Conservation (phyloP, 2,329 filamentous ascomycete genomes). For the Colletotrichum navitas region DNA sequence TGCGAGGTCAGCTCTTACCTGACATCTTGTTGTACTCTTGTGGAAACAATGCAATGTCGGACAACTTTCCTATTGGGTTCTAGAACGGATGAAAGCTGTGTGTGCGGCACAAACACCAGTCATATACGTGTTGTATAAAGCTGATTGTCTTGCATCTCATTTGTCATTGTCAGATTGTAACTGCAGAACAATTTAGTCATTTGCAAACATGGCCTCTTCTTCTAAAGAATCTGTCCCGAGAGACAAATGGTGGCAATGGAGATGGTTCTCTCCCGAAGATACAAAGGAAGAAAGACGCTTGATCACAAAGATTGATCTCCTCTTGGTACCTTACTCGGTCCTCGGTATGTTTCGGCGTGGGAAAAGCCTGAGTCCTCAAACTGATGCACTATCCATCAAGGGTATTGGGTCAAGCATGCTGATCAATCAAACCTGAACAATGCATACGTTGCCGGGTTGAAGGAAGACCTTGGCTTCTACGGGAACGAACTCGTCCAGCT, state of each 20-base stretch:
- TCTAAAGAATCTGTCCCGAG: slow-evolving; percentile 1
- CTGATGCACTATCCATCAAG: too few species aligned
- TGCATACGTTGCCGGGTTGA: too few species aligned
- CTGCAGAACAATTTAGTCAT: neutral
- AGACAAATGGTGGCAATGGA: slow-evolving; percentile 53
- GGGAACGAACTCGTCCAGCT: too few species aligned
- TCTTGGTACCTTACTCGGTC: too few species aligned
- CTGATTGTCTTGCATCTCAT: too few species aligned
- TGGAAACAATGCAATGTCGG: slow-evolving; percentile 12
- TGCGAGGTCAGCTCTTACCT: neutral
- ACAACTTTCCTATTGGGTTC: neutral
- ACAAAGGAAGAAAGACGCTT: slow-evolving; percentile 46
- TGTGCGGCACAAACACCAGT: neutral
- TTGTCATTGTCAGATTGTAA: neutral
- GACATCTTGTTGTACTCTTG: neutral
- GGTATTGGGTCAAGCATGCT: too few species aligned
- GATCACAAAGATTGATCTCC: slow-evolving; percentile 61
- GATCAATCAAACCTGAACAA: too few species aligned
- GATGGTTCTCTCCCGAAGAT: slow-evolving; percentile 64
- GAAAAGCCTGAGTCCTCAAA: too few species aligned
- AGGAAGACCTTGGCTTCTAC: too few species aligned
- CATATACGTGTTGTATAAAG: neutral
- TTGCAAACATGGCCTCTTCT: neutral
- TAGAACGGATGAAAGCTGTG: too few species aligned
- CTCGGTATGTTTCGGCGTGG: too few species aligned